phyloP scores from a whole-genome alignment of 345 rosid species.

The Eucalyptus erythrocorys region DNA sequence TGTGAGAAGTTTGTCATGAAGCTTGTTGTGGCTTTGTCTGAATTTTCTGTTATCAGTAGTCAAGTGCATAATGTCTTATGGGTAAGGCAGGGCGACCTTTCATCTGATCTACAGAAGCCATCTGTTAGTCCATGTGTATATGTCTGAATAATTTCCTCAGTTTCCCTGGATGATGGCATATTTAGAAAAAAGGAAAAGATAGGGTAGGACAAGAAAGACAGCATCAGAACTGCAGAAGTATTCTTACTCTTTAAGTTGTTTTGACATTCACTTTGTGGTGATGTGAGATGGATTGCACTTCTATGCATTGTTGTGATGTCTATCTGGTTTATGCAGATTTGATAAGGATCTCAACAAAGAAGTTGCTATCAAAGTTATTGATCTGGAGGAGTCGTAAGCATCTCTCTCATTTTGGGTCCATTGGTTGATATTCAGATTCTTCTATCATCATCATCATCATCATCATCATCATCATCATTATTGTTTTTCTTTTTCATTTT shows the following conservation, averaged over 20 bases:
- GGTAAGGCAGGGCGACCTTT: not conserved
- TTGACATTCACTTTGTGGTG: not conserved
- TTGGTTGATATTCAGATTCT: not conserved
- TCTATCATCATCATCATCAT: not conserved
- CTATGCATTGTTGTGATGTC: not conserved
- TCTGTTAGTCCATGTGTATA: not conserved
- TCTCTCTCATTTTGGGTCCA: not conserved
- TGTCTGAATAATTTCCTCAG: not conserved
- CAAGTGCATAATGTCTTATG: not conserved
- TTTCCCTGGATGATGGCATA: not conserved
- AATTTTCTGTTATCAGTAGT: not conserved
- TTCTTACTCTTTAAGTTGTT: not conserved
- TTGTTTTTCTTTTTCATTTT: not conserved
- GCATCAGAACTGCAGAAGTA: not conserved
- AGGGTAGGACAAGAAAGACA: not conserved
- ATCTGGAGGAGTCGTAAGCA: slow-evolving; percentile 98
- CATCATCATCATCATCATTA: not conserved
- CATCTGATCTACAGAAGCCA: not conserved
- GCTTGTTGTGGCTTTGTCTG: not conserved
- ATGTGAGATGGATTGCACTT: not conserved
- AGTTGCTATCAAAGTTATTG: slow-evolving; percentile 98
- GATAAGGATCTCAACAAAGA: slow-evolving; percentile 92
- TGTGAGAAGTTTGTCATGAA: not conserved
- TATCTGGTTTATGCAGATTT: slow-evolving; percentile 52
- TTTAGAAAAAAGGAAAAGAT: not conserved